Conservation (phyloP, 106 monocot species). For the Allium cepa region DNA sequence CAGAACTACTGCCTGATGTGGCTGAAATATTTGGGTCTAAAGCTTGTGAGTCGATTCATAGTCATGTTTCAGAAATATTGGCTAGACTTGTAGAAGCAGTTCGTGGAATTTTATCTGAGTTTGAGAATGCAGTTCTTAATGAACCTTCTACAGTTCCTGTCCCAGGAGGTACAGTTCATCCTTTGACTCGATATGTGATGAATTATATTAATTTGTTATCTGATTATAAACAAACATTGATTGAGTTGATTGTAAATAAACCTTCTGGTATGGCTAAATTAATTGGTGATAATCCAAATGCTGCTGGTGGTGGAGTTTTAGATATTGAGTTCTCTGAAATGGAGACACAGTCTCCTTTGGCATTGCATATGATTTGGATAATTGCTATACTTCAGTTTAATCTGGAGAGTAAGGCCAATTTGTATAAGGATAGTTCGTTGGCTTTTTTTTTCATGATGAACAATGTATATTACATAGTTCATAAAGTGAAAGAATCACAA, state of each 20-base stretch:
- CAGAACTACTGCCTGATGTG: constrained; percentile 52
- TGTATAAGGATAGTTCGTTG: constrained; percentile 63
- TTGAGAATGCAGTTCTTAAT: constrained; percentile 72
- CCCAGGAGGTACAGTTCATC: constrained; percentile 90
- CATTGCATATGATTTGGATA: constrained; percentile 70
- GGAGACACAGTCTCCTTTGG: constrained; percentile 40
- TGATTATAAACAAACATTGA: constrained; percentile 68
- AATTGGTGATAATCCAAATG: constrained; percentile 1
- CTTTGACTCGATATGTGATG: constrained; percentile 92
- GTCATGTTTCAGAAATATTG: constrained; percentile 57
- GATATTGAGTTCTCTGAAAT: constrained; percentile 47
- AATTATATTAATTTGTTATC: constrained; percentile 76
- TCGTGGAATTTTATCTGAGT: constrained; percentile 84
- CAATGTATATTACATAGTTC: constrained; percentile 89
- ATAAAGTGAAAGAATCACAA: constrained; percentile 61
- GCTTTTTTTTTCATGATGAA: constrained; percentile 83
- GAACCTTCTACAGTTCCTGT: constrained; percentile 57
- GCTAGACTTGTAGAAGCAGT: constrained; percentile 64
- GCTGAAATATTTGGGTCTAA: constrained; percentile 31
- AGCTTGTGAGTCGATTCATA: constrained; percentile 37
- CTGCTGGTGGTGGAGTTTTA: not conserved
- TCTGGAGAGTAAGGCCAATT: constrained; percentile 52
- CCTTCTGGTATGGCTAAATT: constrained; percentile 24
- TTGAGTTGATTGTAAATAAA: constrained; percentile 47
- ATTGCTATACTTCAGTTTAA: constrained; percentile 60